Evolutionary conservation across 352 stramenopile species (phyloP).

Genomic region (Pythium brachiatum): DNA sequence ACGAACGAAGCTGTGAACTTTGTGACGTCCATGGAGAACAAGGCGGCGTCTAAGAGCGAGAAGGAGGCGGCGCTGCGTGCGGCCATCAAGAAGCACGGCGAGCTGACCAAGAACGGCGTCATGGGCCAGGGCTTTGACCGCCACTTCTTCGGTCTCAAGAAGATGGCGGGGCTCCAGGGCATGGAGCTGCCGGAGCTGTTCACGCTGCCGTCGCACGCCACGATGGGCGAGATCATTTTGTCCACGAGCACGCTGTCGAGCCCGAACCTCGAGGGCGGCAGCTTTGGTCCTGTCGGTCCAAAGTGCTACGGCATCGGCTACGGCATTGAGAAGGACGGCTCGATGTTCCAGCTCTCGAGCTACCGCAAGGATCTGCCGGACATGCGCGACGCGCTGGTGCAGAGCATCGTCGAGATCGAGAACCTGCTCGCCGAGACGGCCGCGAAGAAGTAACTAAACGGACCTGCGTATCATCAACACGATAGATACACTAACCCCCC

Average conservation of each 20-base stretch:
- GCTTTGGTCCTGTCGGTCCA: conserved; percentile 88
- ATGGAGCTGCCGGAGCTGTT: conserved; percentile 72
- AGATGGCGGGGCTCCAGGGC: conserved; percentile 64
- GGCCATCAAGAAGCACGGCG: conserved; percentile 85
- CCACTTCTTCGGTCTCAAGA: conserved; percentile 78
- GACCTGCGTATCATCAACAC: background rate
- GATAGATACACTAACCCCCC: background rate
- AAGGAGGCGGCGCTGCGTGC: conserved; percentile 60
- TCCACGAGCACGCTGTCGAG: conserved; percentile 90
- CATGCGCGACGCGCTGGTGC: conserved; percentile 67
- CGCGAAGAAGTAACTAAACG: conserved; percentile 14
- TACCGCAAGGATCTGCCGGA: conserved; percentile 77
- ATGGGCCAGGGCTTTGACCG: conserved; percentile 91
- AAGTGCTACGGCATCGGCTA: conserved; percentile 91
- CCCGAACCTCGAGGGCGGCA: conserved; percentile 79
- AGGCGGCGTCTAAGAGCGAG: conserved; percentile 46
- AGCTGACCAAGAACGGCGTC: conserved; percentile 88
- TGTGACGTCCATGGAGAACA: conserved; percentile 65
- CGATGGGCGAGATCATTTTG: conserved; percentile 88
- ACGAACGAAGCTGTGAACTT: conserved; percentile 85
- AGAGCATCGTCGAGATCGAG: conserved; percentile 76
- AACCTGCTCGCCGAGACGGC: conserved; percentile 44
- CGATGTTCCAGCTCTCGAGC: conserved; percentile 84
- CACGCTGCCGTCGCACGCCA: conserved; percentile 67
- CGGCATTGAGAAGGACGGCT: conserved; percentile 79